Evolutionary conservation across 2,329 filamentous ascomycete genomes (phyloP).

Genomic region (Microcera coccophila): DNA sequence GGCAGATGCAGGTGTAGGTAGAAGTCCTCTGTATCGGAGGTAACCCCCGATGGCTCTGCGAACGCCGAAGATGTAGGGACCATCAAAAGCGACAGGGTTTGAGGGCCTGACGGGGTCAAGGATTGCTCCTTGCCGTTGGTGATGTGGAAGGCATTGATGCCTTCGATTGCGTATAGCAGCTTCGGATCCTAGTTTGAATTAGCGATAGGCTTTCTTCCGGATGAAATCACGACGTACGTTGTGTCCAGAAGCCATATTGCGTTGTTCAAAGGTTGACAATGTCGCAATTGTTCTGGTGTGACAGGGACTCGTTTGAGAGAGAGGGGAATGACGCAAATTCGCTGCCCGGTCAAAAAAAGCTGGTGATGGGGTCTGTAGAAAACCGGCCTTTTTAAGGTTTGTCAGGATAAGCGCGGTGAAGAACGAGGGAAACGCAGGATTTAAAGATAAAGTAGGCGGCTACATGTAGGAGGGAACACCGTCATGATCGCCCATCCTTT

Average conservation of each 20-base stretch:
- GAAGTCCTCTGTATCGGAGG: conserved; percentile 78
- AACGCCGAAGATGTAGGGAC: conserved; percentile 82
- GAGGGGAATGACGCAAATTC: background rate
- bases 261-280: background rate
- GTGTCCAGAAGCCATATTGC: conserved; percentile 30
- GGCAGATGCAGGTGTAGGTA: conserved; percentile 94
- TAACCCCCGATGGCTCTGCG: conserved; percentile 51
- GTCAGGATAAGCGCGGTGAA: background rate
- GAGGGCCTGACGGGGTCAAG: conserved; percentile 79
- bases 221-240: conserved; percentile 26
- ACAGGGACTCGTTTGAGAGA: background rate
- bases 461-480: conserved; percentile 3
- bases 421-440: conserved; percentile 11
- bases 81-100: conserved; percentile 92
- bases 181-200: conserved; percentile 51
- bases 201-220: conserved; percentile 12
- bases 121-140: conserved; percentile 79
- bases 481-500: conserved; percentile 21
- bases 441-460: conserved; percentile 1
- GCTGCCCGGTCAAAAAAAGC: background rate
- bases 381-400: background rate
- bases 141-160: conserved; percentile 88
- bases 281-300: background rate
- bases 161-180: conserved; percentile 68
- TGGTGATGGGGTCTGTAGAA: background rate